Base-by-base conservation (phyloP, 2,329 filamentous ascomycete genomes). In the Aspergillus sp. region DNA sequence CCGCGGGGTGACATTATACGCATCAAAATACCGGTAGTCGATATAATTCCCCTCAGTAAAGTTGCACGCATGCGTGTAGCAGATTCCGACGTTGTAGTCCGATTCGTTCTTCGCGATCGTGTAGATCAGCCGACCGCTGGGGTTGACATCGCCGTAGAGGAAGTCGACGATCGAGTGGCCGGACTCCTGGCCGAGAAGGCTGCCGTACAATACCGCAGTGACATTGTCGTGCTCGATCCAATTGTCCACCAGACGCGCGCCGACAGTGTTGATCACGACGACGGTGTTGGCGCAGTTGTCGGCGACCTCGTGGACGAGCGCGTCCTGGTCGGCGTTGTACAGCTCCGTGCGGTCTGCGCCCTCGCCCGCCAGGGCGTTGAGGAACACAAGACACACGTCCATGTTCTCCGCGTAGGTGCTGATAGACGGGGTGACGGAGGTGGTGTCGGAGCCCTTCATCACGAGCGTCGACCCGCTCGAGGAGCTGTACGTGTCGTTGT, bases 181-280 rank as follows among this genome's bases (percentile, higher is more conserved):
- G 19, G 86, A 88, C 69, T 96, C 88, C 67, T 96, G 87, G 10
- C 91, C 91, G 0, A 90, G 90, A 16, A 91, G 73, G 63, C 88
- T 88, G 31, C 89, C 89, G 82, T 88, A 94, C 1, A 96, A 69
- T 49, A 96, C 91, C 34, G 89, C 91, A 1, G 89, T 91, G 45
- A 96, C 80, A 71, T 96, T 96, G 32, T 84, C 82, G 71, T 85
- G 86, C 48, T 88, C 75, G 63, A 88, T 85, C 80, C 86, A 93
- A 6, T 6, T 23, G 9, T 52, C 47, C 20, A 63, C 55, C 1
- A 96, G 72, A 1, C 91, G 86, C 13, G 54, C 46, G 0, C 91
- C 91, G 4, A 86, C 82, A 0, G 87, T 89, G 74, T 96, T 90
- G 49, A 96, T 86, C 47, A 96, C 83, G 14, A 96, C 88, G 54